Evolutionary conservation across 1,284 basidiomycete genomes (phyloP).

Genomic region (Papiliotrema nemorosa): DNA sequence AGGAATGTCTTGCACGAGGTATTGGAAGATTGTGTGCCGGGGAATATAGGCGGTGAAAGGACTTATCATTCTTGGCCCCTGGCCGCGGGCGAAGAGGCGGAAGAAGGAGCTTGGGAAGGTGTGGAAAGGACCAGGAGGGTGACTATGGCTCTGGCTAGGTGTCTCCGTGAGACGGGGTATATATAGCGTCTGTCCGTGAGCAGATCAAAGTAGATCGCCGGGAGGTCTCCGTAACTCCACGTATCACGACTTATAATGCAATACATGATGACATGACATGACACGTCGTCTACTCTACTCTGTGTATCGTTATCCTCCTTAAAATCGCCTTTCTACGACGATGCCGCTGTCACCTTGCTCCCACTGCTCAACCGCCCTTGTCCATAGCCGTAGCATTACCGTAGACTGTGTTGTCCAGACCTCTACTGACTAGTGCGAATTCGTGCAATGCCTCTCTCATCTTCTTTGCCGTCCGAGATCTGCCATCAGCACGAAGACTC

Average conservation of each 20-base stretch:
- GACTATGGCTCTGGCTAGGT: conserved; percentile 10
- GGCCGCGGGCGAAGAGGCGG: conserved; percentile 2
- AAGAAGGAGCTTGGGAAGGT: conserved; percentile 19
- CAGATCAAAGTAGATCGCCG: too few relatives aligned
- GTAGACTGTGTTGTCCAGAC: conserved; percentile 48
- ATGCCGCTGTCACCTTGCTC: neutral
- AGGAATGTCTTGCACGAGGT: conserved; percentile 24
- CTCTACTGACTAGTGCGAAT: conserved; percentile 48
- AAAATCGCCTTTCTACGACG: neutral
- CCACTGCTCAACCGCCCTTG: neutral
- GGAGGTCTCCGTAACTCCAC: too few relatives aligned
- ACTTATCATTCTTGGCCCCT: conserved; percentile 10
- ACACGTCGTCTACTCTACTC: too few relatives aligned
- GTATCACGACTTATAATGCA: too few relatives aligned
- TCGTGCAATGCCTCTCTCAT: conserved; percentile 51
- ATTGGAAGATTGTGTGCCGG: conserved; percentile 35
- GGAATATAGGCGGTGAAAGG: conserved; percentile 19
- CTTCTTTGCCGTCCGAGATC: conserved; percentile 44
- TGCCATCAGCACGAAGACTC: conserved; percentile 5
- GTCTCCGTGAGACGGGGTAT: conserved; percentile 19
- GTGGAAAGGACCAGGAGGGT: conserved; percentile 16
- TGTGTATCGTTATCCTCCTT: neutral
- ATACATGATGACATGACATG: too few relatives aligned
- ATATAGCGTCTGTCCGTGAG: conserved; percentile 8
- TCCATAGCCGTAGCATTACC: conserved; percentile 46